Evolutionary conservation across 345 rosid genomes (phyloP).

Genomic region (Euphorbia peplus): DNA sequence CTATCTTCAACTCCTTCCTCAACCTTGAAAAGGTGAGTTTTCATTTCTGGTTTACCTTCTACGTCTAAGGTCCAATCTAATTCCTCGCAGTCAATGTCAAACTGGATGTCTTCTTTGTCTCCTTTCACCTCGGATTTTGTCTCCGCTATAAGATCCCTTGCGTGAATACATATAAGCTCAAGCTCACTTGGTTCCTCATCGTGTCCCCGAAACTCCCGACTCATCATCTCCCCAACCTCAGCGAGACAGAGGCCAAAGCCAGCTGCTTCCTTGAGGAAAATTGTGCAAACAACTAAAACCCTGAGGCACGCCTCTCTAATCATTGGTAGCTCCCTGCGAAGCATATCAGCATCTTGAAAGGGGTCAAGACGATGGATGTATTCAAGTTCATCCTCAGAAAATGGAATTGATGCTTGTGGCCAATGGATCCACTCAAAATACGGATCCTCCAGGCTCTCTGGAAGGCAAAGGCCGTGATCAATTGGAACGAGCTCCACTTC

Average conservation of each 20-base stretch:
- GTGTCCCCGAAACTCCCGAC: slow-evolving; percentile 40
- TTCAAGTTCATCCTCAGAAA: slow-evolving; percentile 41
- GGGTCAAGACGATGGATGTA: slow-evolving; percentile 39
- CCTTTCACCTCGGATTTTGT: slow-evolving; percentile 19
- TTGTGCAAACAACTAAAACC: slow-evolving; percentile 37
- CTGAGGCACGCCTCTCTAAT: slow-evolving; percentile 41
- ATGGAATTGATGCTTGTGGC: slow-evolving; percentile 51
- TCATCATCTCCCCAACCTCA: slow-evolving; percentile 50
- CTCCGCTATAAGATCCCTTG: slow-evolving; percentile 26
- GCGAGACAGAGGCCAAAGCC: slow-evolving; percentile 37
- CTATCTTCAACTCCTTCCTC: slow-evolving; percentile 27
- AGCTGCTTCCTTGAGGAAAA: slow-evolving; percentile 40
- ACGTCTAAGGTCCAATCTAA: slow-evolving; percentile 20
- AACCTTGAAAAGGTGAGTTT: slow-evolving; percentile 37
- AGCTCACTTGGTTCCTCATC: slow-evolving; percentile 42
- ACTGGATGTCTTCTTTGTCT: slow-evolving; percentile 34
- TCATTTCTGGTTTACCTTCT: slow-evolving; percentile 12
- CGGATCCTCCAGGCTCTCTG: slow-evolving; percentile 45
- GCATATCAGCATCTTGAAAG: slow-evolving; percentile 39
- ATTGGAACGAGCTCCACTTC: slow-evolving; percentile 42
- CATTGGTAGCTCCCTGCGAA: slow-evolving; percentile 41
- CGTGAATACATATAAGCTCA: slow-evolving; percentile 41
- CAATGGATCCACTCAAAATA: slow-evolving; percentile 50
- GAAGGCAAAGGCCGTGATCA: slow-evolving; percentile 49
- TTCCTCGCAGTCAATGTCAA: slow-evolving; percentile 40